Evolutionary conservation across 805 yeast species (phyloP).

Genomic region (Kuraishia borneana): DNA sequence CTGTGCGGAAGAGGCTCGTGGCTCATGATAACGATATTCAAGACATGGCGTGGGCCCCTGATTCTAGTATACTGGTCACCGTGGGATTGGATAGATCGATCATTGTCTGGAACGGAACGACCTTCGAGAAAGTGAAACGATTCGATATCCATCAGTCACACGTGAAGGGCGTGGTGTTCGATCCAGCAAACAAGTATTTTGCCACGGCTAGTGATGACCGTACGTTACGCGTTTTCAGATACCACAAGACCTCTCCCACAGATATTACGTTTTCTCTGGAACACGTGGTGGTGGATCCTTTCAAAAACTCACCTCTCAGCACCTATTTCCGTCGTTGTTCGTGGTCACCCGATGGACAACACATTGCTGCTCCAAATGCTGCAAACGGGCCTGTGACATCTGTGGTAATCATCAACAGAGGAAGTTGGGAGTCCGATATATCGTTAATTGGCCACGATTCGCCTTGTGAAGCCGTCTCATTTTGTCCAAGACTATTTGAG

Average conservation of each 20-base stretch:
- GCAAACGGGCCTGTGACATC: constrained; percentile 75
- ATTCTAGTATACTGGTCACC: constrained; percentile 77
- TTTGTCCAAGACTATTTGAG: constrained; percentile 60
- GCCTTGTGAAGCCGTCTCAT: constrained; percentile 72
- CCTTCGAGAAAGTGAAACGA: constrained; percentile 81
- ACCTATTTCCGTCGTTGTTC: constrained; percentile 79
- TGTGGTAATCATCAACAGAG: constrained; percentile 63
- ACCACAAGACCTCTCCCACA: constrained; percentile 54
- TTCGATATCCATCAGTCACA: constrained; percentile 91
- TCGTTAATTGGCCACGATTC: constrained; percentile 76
- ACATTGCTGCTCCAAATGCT: constrained; percentile 78
- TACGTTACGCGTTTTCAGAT: constrained; percentile 78
- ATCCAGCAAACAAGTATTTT: constrained; percentile 95
- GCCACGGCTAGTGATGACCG: constrained; percentile 97
- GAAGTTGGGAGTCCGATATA: constrained; percentile 68
- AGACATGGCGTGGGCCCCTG: constrained; percentile 98
- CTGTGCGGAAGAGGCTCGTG: constrained; percentile 80
- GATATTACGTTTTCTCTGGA: constrained; percentile 83
- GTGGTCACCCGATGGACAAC: constrained; percentile 91
- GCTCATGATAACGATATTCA: constrained; percentile 98
- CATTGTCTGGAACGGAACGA: constrained; percentile 86
- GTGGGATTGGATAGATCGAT: constrained; percentile 92
- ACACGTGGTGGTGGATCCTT: constrained; percentile 73
- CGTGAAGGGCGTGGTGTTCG: constrained; percentile 94
- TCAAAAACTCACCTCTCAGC: constrained; percentile 79